Evolutionary conservation across 1,139 yeast genomes (phyloP).

Genomic region (Debaryomyces robertsiae): DNA sequence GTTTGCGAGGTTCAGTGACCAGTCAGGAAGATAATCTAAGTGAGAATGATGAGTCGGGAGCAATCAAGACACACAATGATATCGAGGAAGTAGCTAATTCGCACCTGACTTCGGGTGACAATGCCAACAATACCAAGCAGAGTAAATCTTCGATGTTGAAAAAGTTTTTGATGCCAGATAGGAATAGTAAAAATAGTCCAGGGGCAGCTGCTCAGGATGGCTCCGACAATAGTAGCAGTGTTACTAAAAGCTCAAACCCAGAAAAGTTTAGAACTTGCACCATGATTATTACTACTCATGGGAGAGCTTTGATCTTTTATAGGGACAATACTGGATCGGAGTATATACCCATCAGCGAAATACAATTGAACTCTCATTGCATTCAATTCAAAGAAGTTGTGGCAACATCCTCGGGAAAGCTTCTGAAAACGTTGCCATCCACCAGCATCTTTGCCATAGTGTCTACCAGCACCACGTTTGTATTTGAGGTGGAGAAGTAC

Average conservation of each 20-base stretch:
- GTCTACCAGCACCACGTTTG: slow-evolving; percentile 48
- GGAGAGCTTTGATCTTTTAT: slow-evolving; percentile 54
- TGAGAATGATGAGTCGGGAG: slow-evolving; percentile 30
- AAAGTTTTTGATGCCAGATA: slow-evolving; percentile 28
- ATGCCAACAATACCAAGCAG: slow-evolving; percentile 1
- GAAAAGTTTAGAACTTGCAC: slow-evolving; percentile 48
- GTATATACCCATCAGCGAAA: slow-evolving; percentile 48
- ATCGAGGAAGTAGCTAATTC: slow-evolving; percentile 23
- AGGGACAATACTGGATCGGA: slow-evolving; percentile 35
- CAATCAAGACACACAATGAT: slow-evolving; percentile 31
- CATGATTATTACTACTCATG: slow-evolving; percentile 55
- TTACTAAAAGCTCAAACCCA: slow-evolving; percentile 19
- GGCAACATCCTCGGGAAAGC: slow-evolving; percentile 29
- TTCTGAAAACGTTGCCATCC: slow-evolving; percentile 37
- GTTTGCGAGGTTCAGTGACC: slow-evolving; percentile 26
- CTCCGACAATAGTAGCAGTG: background rate
- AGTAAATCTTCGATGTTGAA: slow-evolving; percentile 25
- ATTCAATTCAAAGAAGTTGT: slow-evolving; percentile 59
- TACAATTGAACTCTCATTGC: slow-evolving; percentile 49
- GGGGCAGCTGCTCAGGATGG: background rate
- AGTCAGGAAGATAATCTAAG: slow-evolving; percentile 15
- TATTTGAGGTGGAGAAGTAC: slow-evolving; percentile 58
- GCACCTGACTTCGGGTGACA: slow-evolving; percentile 3
- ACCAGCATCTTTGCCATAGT: slow-evolving; percentile 58
- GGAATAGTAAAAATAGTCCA: slow-evolving; percentile 17